phyloP scores from a whole-genome alignment of 2,329 filamentous ascomycete genomes.

The Penicillium verrucosum region DNA sequence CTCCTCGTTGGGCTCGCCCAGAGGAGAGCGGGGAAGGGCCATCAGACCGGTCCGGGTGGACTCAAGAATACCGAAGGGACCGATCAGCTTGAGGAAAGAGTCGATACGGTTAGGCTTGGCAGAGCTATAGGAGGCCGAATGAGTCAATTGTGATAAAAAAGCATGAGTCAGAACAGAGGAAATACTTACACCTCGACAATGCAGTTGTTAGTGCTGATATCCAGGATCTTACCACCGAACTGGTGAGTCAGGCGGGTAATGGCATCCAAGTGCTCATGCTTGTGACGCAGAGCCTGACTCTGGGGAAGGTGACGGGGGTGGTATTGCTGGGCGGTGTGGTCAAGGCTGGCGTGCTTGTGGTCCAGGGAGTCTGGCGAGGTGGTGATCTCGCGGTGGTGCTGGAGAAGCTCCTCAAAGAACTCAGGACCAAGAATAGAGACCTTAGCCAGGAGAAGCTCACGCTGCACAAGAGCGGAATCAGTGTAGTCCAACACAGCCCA shows the following conservation, averaged over 20 bases:
- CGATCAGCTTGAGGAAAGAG: constrained; percentile 93
- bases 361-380: constrained; percentile 44
- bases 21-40: constrained; percentile 89
- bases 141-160: neutral
- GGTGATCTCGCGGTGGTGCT: constrained; percentile 90
- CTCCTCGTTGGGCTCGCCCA: constrained; percentile 71
- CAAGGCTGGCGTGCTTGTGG: constrained; percentile 17
- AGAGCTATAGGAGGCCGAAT: constrained; percentile 54
- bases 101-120: constrained; percentile 93
- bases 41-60: constrained; percentile 94
- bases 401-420: constrained; percentile 95
- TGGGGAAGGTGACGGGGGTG: constrained; percentile 83
- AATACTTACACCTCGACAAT: constrained; percentile 87
- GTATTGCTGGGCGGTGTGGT: constrained; percentile 49
- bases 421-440: constrained; percentile 94
- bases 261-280: constrained; percentile 93
- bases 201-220: constrained; percentile 97
- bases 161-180: neutral
- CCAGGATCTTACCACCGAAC: constrained; percentile 94
- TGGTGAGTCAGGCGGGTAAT: constrained; percentile 97
- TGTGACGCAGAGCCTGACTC: constrained; percentile 88
- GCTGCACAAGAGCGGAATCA: constrained; percentile 84
- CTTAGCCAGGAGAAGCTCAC: constrained; percentile 92
- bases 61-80: constrained; percentile 93
- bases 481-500: constrained; percentile 99